phyloP scores from a whole-genome alignment of 2,329 filamentous ascomycete species.

The Sporothrix dimorphospora region DNA sequence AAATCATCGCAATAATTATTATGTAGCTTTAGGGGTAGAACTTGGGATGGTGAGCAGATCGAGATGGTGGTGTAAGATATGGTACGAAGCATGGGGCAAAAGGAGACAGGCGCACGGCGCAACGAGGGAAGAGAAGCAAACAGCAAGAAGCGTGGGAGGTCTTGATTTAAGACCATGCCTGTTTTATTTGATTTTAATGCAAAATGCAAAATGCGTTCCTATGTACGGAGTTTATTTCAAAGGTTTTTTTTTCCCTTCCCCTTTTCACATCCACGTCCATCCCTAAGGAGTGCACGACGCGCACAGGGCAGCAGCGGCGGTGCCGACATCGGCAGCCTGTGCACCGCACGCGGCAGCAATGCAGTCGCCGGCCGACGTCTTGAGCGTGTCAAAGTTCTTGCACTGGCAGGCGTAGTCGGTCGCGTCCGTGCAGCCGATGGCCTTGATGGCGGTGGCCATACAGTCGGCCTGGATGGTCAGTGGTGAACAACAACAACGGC shows the following conservation, averaged over 20 bases:
- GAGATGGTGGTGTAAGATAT: not conserved
- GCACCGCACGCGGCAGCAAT: conserved; percentile 21
- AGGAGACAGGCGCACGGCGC: not conserved
- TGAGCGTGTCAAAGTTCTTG: conserved; percentile 25
- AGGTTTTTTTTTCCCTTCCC: not conserved
- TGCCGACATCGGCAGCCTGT: not conserved
- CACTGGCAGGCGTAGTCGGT: conserved; percentile 31
- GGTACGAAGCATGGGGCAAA: not conserved
- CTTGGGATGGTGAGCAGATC: not conserved
- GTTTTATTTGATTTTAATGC: no score
- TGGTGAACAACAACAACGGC: no score
- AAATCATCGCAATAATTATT: not conserved
- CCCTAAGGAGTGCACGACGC: not conserved
- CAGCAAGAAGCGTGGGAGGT: not conserved
- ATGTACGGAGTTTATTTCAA: no score
- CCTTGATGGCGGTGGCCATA: conserved; percentile 21
- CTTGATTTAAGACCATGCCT: not conserved
- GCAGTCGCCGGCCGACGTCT: conserved; percentile 13
- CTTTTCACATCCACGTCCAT: not conserved
- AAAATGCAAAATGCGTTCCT: no score
- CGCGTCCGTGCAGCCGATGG: conserved; percentile 19
- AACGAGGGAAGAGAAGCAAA: not conserved
- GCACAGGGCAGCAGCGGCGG: conserved; percentile 23
- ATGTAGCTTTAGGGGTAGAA: not conserved
- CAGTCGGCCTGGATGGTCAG: conserved; percentile 24